phyloP scores from a whole-genome alignment of 164 flowering plant genomes.

The Houttuynia cordata region DNA sequence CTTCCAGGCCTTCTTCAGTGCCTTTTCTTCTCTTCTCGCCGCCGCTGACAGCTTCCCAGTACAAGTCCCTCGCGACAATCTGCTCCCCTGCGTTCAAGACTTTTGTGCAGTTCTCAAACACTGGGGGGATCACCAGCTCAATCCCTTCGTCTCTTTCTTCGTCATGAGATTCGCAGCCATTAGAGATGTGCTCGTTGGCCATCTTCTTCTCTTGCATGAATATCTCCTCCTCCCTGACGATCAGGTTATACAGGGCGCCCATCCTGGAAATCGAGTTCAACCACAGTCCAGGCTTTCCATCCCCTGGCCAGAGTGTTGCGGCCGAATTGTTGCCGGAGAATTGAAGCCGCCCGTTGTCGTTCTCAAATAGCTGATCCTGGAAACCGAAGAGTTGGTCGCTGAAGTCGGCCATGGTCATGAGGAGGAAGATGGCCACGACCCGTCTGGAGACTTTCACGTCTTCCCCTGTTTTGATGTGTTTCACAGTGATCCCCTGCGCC shows the following conservation, averaged over 20 bases:
- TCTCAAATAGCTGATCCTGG: constrained; percentile 69
- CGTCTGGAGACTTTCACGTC: constrained; percentile 58
- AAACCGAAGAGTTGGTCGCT: constrained; percentile 78
- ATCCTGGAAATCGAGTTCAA: constrained; percentile 68
- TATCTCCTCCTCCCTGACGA: constrained; percentile 74
- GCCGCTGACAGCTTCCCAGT: constrained; percentile 75
- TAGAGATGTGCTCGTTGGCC: constrained; percentile 3
- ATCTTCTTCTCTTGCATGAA: constrained; percentile 29
- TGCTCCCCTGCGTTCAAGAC: constrained; percentile 59
- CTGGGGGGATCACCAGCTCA: constrained; percentile 74
- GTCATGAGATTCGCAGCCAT: not conserved
- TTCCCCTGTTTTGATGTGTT: constrained; percentile 81
- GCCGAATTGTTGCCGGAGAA: constrained; percentile 44
- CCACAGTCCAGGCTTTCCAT: constrained; percentile 94
- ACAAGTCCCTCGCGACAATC: constrained; percentile 59
- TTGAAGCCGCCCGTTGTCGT: constrained; percentile 49
- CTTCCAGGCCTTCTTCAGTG: constrained; percentile 24
- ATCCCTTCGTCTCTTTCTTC: constrained; percentile 45
- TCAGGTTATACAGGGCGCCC: constrained; percentile 59
- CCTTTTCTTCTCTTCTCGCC: constrained; percentile 5
- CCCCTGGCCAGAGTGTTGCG: constrained; percentile 70
- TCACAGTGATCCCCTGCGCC: constrained; percentile 39
- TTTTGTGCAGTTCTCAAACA: constrained; percentile 52
- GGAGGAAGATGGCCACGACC: constrained; percentile 48
- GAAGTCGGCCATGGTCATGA: constrained; percentile 93